These are phyloP conservation scores for Ramaria sp. DNA, from an alignment of 768 basidiomycete species.

Conservation along the genomic window DNA sequence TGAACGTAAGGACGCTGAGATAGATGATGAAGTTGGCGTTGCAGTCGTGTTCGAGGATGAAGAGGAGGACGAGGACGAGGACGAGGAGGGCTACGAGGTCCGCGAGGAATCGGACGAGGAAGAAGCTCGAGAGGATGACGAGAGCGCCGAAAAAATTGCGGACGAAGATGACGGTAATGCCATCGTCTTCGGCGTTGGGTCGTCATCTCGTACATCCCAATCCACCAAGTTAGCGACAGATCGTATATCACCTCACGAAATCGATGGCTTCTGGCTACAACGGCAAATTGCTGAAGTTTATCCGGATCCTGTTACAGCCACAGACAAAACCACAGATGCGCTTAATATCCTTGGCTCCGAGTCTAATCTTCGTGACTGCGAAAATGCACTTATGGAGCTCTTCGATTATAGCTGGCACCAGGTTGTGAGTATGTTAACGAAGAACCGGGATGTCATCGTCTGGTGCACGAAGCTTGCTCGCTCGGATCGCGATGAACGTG, in stretches of 20 bases:
- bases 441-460: slow-evolving; percentile 91
- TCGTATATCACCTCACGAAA: slow-evolving; percentile 75
- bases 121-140: slow-evolving; percentile 47
- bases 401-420: slow-evolving; percentile 92
- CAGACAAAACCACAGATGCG: slow-evolving; percentile 80
- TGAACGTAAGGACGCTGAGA: slow-evolving; percentile 77
- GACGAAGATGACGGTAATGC: slow-evolving; percentile 51
- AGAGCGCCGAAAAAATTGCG: slow-evolving; percentile 22
- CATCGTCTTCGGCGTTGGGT: slow-evolving; percentile 68
- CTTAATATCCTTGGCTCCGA: slow-evolving; percentile 82
- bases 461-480: slow-evolving; percentile 98
- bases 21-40: slow-evolving; percentile 95
- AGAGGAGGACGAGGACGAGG: slow-evolving; percentile 75
- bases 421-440: slow-evolving; percentile 80
- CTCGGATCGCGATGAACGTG: slow-evolving; percentile 75
- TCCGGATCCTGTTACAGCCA: slow-evolving; percentile 88
- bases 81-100: slow-evolving; percentile 84
- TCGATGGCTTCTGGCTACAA: slow-evolving; percentile 99
- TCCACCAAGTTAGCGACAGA: slow-evolving; percentile 60
- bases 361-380: slow-evolving; percentile 79
- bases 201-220: slow-evolving; percentile 35
- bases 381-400: slow-evolving; percentile 93
- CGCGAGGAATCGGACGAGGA: slow-evolving; percentile 73
- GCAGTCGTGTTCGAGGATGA: slow-evolving; percentile 98
- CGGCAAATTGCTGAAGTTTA: slow-evolving; percentile 86